These are phyloP conservation scores for Mucor sp. DNA, from an alignment of 371 early-diverging fungal genomes.

Conservation along the genomic window DNA sequence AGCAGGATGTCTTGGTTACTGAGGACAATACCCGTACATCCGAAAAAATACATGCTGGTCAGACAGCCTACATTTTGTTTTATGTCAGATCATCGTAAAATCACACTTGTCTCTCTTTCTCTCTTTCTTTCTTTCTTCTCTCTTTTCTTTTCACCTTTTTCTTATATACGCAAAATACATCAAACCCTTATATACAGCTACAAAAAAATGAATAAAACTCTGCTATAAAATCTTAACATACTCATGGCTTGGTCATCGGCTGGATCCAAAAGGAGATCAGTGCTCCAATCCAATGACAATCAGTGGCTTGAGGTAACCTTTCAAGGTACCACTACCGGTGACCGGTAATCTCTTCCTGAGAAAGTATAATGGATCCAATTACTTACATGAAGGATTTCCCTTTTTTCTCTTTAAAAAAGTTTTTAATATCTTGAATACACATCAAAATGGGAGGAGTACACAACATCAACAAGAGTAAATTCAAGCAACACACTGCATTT, in stretches of 20 bases:
- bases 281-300: not conserved
- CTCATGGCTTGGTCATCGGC: too few relatives aligned
- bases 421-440: not conserved
- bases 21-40: constrained; percentile 48
- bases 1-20: constrained; percentile 66
- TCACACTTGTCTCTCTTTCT: not conserved
- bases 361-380: not conserved
- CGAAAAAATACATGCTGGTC: constrained; percentile 45
- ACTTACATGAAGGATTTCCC: not conserved
- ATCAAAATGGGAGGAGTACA: constrained; percentile 28
- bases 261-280: too few relatives aligned
- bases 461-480: constrained; percentile 30
- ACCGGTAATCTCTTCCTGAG: constrained; percentile 2
- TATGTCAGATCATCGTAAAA: constrained; percentile 40
- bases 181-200: not conserved
- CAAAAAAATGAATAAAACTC: constrained; percentile 1
- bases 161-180: constrained; percentile 1
- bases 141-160: not conserved
- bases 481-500: not conserved
- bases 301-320: not conserved
- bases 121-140: not conserved
- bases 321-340: not conserved
- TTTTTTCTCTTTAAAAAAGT: constrained; percentile 7
- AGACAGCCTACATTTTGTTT: constrained; percentile 53
- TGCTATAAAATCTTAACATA: not conserved